phyloP scores from a whole-genome alignment of 208 protist species.

The Leishmania aethiopica region DNA sequence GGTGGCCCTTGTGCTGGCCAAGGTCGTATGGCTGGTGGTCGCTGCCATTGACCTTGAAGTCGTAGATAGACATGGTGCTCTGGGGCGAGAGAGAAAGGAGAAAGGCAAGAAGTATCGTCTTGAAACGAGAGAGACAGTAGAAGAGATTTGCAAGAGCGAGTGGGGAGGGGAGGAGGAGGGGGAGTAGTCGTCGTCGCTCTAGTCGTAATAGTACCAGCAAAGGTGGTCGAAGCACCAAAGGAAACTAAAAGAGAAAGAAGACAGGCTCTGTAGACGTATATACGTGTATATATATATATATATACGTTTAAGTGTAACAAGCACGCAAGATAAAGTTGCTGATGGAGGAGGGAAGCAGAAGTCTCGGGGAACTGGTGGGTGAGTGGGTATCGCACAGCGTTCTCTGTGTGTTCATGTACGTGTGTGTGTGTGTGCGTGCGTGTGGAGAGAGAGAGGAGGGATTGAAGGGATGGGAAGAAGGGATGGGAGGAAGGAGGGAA shows the following conservation, averaged over 20 bases:
- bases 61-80: conserved; percentile 69
- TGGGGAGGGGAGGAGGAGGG: not conserved
- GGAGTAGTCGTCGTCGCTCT: too few relatives aligned
- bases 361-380: not conserved
- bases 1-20: conserved; percentile 84
- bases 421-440: not conserved
- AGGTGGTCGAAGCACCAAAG: not conserved
- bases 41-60: conserved; percentile 68
- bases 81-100: conserved; percentile 4
- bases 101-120: not conserved
- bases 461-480: not conserved
- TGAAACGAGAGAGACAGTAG: not conserved
- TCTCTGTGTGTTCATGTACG: not conserved
- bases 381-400: not conserved
- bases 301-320: too few relatives aligned
- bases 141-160: not conserved
- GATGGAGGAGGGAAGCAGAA: not conserved
- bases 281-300: not conserved
- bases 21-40: conserved; percentile 88
- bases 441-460: not conserved
- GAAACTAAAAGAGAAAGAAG: not conserved
- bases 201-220: too few relatives aligned
- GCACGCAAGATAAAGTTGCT: not conserved
- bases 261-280: not conserved
- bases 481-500: not conserved